Evolutionary conservation across 768 basidiomycete species (phyloP).

Genomic region (Pleurotus djamor): DNA sequence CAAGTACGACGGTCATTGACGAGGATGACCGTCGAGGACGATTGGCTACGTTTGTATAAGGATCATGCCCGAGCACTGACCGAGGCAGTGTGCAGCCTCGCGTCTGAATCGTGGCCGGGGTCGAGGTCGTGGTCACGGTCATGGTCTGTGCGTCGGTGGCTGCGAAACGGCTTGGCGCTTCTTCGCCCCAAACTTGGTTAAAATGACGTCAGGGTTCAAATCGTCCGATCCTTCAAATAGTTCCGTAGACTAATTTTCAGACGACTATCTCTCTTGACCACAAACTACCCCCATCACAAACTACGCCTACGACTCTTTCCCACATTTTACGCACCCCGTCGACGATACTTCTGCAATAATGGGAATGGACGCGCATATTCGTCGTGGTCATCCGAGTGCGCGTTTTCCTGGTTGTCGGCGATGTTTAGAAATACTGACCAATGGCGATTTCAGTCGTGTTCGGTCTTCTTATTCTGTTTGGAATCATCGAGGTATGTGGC

Average conservation of each 20-base stretch:
- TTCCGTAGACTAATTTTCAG: background rate
- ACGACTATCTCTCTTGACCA: background rate
- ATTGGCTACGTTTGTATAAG: too few species aligned
- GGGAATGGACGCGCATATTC: constrained; percentile 11
- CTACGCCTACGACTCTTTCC: background rate
- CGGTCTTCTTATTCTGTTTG: constrained; percentile 54
- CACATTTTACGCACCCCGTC: background rate
- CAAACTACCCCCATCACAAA: constrained; percentile 2
- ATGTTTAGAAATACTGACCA: constrained; percentile 2
- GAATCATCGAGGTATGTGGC: constrained; percentile 58
- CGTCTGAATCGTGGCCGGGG: too few species aligned
- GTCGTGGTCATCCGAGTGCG: constrained; percentile 58
- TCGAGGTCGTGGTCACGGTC: too few species aligned
- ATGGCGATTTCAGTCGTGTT: constrained; percentile 40
- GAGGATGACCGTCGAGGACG: too few species aligned
- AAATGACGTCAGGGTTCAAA: constrained; percentile 11
- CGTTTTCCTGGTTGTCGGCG: background rate
- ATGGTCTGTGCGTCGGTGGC: too few species aligned
- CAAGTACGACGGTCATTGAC: too few species aligned
- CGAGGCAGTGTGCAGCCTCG: too few species aligned
- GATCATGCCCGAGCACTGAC: too few species aligned
- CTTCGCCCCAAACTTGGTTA: too few species aligned
- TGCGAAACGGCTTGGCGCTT: background rate
- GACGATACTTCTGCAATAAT: background rate
- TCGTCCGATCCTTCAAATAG: constrained; percentile 8